Evolutionary conservation across 495 filamentous ascomycete genomes (phyloP), one percentile per base, ranked within the genome.

Genomic region (Aspergillus sparsus): DNA sequence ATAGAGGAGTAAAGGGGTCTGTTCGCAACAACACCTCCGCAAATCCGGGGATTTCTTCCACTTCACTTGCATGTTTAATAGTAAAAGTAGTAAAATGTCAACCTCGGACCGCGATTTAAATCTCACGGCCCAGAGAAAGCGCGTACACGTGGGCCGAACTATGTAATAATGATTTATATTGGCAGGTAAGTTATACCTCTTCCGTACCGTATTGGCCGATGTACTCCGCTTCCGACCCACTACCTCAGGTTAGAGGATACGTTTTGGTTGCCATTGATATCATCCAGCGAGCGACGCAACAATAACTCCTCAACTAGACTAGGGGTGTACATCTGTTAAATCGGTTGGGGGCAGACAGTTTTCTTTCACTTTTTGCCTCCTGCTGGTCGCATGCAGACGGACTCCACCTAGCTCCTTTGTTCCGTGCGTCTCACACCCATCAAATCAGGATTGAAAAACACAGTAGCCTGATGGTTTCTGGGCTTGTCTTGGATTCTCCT

Each of bases 381-480:
- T 21, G n/a, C 39, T 52, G 12, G 36, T 53, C 34, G 39, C 11
- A 31, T 42, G 35, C 33, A 52, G 56, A 49, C 35, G 49, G 13
- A 16, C 37, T 54, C 46, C 41, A 54, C 58, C 50, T 35, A 4
- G 6, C 42, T 46, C 47, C 37, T 39, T 59, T 32, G 16, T 53
- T 53, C 41, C 49, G 18, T 27, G 21, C 21, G 21, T 3, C 1
- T 27, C 21, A 27, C 21, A 1, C 21, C 42, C 57, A 15, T 37
- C 27, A 46, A 51, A 59, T 51, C 55, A 35, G 45, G 35, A 9
- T 44, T 63, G 57, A 49, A 62, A 57, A 68, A 68, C 55, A 61
- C 58, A 62, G 66, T 55, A 66, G 66, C 66, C 66, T 69, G 63
- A 62, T 62, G 58, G 63, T 57, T 63, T 62, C 58, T 63, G 63